These are phyloP conservation scores for Ceratobasidium sp. DNA, from an alignment of 1,284 basidiomycete genomes.

Conservation along the genomic window DNA sequence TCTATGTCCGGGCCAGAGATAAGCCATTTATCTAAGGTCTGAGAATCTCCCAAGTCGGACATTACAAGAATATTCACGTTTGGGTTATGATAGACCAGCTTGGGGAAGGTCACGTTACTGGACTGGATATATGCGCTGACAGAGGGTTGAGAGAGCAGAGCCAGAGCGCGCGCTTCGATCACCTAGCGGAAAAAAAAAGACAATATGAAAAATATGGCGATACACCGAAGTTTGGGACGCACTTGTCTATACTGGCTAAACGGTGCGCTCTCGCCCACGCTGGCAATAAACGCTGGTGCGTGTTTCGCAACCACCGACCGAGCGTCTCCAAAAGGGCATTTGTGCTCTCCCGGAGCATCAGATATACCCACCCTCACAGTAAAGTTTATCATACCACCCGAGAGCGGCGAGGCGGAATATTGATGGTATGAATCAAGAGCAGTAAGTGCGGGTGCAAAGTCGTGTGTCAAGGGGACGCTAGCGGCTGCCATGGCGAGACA, in stretches of 20 bases:
- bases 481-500: no score
- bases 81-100: conserved; percentile 13
- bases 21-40: conserved; percentile 17
- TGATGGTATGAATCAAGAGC: conserved; percentile 27
- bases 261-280: conserved; percentile 21
- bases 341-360: conserved; percentile 1
- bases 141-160: not conserved
- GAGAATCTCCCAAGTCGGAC: conserved; percentile 11
- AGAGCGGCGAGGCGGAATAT: conserved; percentile 10
- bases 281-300: conserved; percentile 18
- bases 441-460: conserved; percentile 8
- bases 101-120: not conserved
- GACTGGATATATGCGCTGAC: conserved; percentile 24
- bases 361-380: conserved; percentile 8
- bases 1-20: not conserved
- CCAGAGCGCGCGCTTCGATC: conserved; percentile 27
- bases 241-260: conserved; percentile 33
- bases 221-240: no score
- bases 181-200: not conserved
- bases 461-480: not conserved
- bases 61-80: conserved; percentile 5
- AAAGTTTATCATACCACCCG: conserved; percentile 12
- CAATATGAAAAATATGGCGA: no score
- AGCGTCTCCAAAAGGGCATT: conserved; percentile 2
- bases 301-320: conserved; percentile 25